Percentiles rank a stretch among this genome's conserved stretches.
Conservation (phyloP, 2,329 filamentous ascomycete genomes). For the Stachybotrys elegans region DNA sequence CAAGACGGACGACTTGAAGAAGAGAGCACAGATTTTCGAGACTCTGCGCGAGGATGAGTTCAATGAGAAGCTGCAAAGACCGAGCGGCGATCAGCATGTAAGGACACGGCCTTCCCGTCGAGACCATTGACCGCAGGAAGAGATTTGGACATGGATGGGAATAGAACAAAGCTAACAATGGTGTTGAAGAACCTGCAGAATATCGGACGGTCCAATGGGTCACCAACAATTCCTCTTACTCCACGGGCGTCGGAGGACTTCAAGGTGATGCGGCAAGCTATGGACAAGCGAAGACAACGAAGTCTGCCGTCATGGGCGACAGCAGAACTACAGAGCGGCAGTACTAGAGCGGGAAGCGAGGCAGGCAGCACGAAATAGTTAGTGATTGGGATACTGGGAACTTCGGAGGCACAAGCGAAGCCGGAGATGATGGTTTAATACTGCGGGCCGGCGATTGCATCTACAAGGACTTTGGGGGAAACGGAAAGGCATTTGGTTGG, state of each 20-base stretch:
- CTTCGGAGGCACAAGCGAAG: no score
- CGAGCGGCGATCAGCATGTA: no score
- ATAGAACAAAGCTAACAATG: conserved; percentile 9
- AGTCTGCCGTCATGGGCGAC: neutral
- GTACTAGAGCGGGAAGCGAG: no score
- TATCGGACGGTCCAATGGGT: conserved; percentile 16
- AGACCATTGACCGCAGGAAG: no score
- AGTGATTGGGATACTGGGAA: no score
- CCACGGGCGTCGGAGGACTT: conserved; percentile 21
- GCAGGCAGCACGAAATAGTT: no score
- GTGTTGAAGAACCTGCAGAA: conserved; percentile 27
- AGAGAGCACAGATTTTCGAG: conserved; percentile 18
- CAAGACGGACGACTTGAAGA: conserved; percentile 17
- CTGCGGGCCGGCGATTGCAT: no score
- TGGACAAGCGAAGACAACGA: conserved; percentile 19
- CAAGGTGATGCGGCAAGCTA: conserved; percentile 27
- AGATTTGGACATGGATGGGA: neutral
- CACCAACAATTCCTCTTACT: conserved; percentile 6
- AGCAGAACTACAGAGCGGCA: neutral
- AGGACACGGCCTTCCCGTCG: no score
- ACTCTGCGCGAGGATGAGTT: conserved; percentile 20
- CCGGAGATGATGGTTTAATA: no score
- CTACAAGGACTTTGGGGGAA: no score
- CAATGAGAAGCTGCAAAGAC: conserved; percentile 14
- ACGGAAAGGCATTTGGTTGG: no score